These are phyloP conservation scores for Kandelia obovata DNA, from an alignment of 345 rosid species.

Conservation along the genomic window DNA sequence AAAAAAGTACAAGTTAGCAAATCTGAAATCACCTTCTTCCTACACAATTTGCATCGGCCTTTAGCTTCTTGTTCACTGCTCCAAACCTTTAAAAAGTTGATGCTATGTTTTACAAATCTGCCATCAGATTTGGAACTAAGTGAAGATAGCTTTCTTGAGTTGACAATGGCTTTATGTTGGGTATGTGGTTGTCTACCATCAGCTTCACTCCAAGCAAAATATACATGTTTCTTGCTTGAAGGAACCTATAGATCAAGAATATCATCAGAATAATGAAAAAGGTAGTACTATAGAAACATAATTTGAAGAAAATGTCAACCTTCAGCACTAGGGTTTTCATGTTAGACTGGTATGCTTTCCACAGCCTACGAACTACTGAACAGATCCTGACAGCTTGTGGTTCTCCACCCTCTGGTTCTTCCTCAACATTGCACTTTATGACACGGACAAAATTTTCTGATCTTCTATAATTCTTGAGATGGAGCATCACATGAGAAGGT, in stretches of 20 bases:
- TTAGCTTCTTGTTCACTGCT: constrained; percentile 70
- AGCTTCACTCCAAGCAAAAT: constrained; percentile 70
- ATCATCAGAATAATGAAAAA: constrained; percentile 10
- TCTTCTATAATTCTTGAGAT: constrained; percentile 73
- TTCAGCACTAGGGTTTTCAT: constrained; percentile 53
- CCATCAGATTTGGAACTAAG: constrained; percentile 46
- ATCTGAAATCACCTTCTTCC: constrained; percentile 58
- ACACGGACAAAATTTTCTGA: constrained; percentile 86
- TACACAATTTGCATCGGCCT: constrained; percentile 70
- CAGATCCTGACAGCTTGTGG: constrained; percentile 89
- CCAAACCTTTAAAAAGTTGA: constrained; percentile 83
- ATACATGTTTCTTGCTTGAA: constrained; percentile 77
- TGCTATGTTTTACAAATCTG: constrained; percentile 65
- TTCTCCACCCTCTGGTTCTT: constrained; percentile 51
- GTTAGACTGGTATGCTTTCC: constrained; percentile 74
- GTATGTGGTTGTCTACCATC: constrained; percentile 43
- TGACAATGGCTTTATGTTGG: constrained; percentile 46
- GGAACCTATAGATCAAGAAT: constrained; percentile 59
- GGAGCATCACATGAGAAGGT: constrained; percentile 89
- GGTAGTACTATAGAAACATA: background rate
- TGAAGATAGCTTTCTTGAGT: constrained; percentile 61
- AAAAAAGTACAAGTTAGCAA: constrained; percentile 13
- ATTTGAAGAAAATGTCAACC: constrained; percentile 40
- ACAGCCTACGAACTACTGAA: constrained; percentile 72
- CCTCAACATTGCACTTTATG: constrained; percentile 67